Base-by-base conservation (phyloP, 306 rosid species). In the Prunus campanulata region DNA sequence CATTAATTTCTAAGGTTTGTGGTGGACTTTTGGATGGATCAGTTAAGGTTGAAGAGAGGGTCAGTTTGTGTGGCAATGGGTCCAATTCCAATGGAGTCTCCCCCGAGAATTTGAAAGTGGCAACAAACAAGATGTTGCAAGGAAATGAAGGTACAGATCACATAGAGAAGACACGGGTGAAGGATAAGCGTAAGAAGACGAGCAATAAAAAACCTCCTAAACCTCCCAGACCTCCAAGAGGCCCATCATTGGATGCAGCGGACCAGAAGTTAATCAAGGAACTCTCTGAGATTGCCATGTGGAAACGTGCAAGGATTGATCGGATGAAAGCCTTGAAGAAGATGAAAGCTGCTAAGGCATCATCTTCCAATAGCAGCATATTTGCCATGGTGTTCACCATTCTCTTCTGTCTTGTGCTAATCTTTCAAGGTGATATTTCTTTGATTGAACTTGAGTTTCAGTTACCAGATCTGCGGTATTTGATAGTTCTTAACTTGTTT, bases 221-320 rank as follows among this genome's bases (percentile, higher is more conserved):
- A 68, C 99, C 99, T 68, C 99, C 99, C n/a, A 90, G 99, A 66
- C 93, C 98, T 68, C 98, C 97, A 5, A 87, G 79, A 73, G 91
- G 90, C 30, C 97, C 97, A 2, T 88, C 97, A 3, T 30, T 95
- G 80, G 97, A 95, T 80, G 97, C 89, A 1, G 92, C 97, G 8
- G 97, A 95, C 59, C 86, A 78, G 27, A 95, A 90, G 87, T 78
- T 95, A 48, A 83, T 92, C 62, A 89, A 83, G 87, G 99, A 95
- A 82, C 85, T 95, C 60, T 76, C 96, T 19, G 92, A 87, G 70
- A 83, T 90, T 78, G 97, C 99, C 69, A 80, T 86, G 93, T 72
- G 91, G 83, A 95, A 91, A 77, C 96, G 93, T 15, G 92, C 97
- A 9, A 88, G 98, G 86, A 54, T 76, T 12, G 97, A 92, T 80